Evolutionary conservation across 345 rosid genomes (phyloP).

Genomic region (Salix brachista): DNA sequence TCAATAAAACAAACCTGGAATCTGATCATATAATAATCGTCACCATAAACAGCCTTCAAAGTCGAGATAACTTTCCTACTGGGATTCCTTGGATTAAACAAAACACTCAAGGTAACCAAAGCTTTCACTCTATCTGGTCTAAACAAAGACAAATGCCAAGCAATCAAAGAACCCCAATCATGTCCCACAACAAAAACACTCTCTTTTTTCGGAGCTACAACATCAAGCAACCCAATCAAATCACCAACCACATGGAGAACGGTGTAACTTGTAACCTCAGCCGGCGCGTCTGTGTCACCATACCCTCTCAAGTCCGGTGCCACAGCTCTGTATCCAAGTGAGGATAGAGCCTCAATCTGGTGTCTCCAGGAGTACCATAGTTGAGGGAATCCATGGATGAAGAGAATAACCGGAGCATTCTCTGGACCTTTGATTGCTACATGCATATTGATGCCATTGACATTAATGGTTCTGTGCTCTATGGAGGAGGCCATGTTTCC

Average conservation of each 20-base stretch:
- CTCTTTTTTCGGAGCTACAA: conserved; percentile 31
- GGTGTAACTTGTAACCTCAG: neutral
- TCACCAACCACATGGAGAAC: conserved; percentile 10
- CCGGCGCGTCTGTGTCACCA: conserved; percentile 6
- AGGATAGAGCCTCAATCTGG: conserved; percentile 2
- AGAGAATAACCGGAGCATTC: conserved; percentile 7
- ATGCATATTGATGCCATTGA: conserved; percentile 1
- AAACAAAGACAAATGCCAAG: conserved; percentile 51
- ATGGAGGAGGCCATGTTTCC: neutral
- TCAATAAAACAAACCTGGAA: neutral
- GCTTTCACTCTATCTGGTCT: conserved; percentile 60
- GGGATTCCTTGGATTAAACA: conserved; percentile 21
- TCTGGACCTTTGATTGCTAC: neutral
- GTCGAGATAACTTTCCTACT: neutral
- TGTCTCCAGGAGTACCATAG: conserved; percentile 16
- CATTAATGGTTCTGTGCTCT: neutral
- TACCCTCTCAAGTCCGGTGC: conserved; percentile 14
- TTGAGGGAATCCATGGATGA: conserved; percentile 13
- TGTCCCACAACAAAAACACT: conserved; percentile 56
- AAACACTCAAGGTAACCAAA: conserved; percentile 48
- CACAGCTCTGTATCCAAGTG: conserved; percentile 8
- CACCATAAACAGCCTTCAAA: neutral
- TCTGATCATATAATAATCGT: neutral
- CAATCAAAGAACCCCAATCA: conserved; percentile 58
- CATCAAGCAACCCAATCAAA: conserved; percentile 42